These are phyloP conservation scores for Colletotrichum tropicicola DNA, from an alignment of 2,329 filamentous ascomycete species.

Conservation along the genomic window DNA sequence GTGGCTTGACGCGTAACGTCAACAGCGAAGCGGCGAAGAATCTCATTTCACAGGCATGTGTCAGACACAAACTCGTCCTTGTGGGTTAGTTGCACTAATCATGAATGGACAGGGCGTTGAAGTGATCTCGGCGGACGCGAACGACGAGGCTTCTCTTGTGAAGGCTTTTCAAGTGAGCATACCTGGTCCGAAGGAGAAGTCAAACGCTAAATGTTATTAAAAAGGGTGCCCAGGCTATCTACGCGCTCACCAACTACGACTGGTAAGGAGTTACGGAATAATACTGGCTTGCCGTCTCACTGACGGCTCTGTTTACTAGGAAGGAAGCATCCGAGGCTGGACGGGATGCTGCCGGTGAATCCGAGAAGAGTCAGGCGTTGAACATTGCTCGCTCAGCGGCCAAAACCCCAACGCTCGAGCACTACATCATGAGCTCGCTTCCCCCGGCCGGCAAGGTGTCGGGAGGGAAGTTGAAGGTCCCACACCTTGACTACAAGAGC, in stretches of 20 bases:
- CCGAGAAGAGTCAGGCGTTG: slow-evolving; percentile 49
- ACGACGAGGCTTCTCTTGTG: neutral
- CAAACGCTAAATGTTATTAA: no score
- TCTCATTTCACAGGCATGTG: neutral
- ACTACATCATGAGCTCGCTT: slow-evolving; percentile 56
- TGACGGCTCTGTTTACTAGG: no score
- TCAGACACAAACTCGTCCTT: no score
- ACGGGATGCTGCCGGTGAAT: slow-evolving; percentile 26
- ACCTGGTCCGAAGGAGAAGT: no score
- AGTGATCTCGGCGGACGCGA: neutral
- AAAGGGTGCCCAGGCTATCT: no score
- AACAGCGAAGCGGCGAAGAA: neutral
- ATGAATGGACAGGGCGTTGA: neutral
- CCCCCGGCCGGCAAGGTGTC: slow-evolving; percentile 43
- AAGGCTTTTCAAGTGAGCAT: neutral
- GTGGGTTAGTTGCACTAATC: no score
- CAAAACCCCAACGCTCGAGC: slow-evolving; percentile 44
- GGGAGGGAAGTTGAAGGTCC: slow-evolving; percentile 42
- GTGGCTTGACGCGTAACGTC: neutral
- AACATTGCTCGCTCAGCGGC: slow-evolving; percentile 52
- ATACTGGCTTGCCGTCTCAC: no score
- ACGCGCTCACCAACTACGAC: no score
- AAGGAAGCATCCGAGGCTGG: neutral
- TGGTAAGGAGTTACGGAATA: no score
- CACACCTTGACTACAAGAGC: slow-evolving; percentile 54